Base-by-base conservation (phyloP, 1,284 basidiomycete species). In the Ustilago bromivora region DNA sequence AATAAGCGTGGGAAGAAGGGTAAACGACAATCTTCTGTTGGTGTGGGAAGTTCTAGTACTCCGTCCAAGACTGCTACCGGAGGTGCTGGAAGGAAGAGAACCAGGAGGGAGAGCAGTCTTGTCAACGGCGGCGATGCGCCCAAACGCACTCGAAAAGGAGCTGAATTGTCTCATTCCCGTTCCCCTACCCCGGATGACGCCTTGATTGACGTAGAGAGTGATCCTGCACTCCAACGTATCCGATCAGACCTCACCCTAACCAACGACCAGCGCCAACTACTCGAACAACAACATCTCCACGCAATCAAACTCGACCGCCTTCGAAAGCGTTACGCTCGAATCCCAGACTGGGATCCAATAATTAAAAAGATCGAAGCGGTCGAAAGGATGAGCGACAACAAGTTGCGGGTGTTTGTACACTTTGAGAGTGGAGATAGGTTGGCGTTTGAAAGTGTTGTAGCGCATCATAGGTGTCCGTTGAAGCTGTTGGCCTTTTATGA, bases 291-390 rank as follows among this genome's bases (percentile, higher is more conserved):
- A 46, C 76, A 79, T 43, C 53, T 69, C 15, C 61, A 61, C 34
- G 35, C 52, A 0, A 36, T 58, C n/a, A 54, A 68, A 53, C 41
- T 73, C 53, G 73, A 74, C n/a, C 62, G 63, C 4, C 57, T 74
- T 4, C 61, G 66, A 10, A 68, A 67, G 11, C 68, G 67, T 23
- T 79, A 82, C 56, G 69, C 71, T 0, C 54, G 61, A 2, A 64
- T 82, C 35, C 56, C 72, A 5, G 79, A 82, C 19, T 82, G 80
- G 80, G 80, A 82, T 23, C 66, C 74, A 35, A 72, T 82, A 38
- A 74, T 81, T 8, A 56, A 61, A n/a, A 36, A 60, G 3, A 43
- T 81, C 32, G 74, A 77, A 43, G 77, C 68, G 19, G 71, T 81
- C 17, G 79, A 79, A 32, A 71, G 66, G 63, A 67, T 61, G 57